Evolutionary conservation across 345 rosid genomes (phyloP).

Genomic region (Eucalyptus viminalis): DNA sequence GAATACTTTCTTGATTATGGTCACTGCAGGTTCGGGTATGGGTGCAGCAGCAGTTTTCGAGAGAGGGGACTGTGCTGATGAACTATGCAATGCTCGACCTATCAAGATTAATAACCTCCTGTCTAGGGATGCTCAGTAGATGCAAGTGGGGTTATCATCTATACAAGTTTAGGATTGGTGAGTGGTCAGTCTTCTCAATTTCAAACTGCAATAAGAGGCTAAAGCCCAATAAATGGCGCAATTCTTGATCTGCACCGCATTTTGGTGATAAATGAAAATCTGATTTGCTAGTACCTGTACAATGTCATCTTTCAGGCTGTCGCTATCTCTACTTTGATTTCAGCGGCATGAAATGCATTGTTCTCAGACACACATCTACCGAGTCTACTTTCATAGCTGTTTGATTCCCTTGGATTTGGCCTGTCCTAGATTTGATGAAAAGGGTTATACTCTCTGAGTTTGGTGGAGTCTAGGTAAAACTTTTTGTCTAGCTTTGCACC

Average conservation of each 20-base stretch:
- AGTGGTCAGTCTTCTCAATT: background rate
- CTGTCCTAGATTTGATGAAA: background rate
- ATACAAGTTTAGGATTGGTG: background rate
- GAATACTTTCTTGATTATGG: background rate
- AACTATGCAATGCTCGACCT: conserved; percentile 25
- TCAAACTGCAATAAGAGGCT: background rate
- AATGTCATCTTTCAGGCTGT: background rate
- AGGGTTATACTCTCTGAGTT: background rate
- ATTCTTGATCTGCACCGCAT: background rate
- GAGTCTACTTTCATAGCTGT: background rate
- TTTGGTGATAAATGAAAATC: background rate
- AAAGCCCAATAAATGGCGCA: background rate
- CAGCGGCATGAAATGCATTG: background rate
- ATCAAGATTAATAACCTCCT: conserved; percentile 10
- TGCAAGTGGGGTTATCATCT: background rate
- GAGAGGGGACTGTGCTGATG: conserved; percentile 63
- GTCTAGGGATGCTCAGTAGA: conserved; percentile 23
- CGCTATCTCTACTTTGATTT: background rate
- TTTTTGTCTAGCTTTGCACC: background rate
- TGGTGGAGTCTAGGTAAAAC: background rate
- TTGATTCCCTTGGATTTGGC: background rate
- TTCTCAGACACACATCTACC: background rate
- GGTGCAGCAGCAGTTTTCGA: conserved; percentile 92
- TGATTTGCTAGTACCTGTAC: background rate
- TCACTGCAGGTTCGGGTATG: conserved; percentile 59